Evolutionary conservation across 2,329 filamentous ascomycete species (phyloP).

Genomic region (Trichocomaceae sp.): DNA sequence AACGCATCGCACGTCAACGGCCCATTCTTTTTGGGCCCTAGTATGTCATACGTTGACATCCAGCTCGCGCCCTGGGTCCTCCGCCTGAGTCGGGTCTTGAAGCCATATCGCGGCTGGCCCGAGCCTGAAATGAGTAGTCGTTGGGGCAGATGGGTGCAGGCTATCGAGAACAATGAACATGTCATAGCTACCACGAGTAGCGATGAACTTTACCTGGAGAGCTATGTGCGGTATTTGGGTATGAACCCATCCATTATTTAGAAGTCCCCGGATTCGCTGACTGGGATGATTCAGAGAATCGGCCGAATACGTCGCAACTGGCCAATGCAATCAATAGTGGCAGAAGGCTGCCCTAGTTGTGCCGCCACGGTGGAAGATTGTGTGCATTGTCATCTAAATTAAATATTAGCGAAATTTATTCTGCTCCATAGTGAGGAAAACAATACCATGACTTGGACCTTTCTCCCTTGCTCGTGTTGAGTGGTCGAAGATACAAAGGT

Average conservation of each 20-base stretch:
- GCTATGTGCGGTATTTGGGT: slow-evolving; percentile 58
- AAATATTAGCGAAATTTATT: not conserved
- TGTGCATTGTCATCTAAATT: not conserved
- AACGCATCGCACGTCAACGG: slow-evolving; percentile 53
- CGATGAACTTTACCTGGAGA: slow-evolving; percentile 60
- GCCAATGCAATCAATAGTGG: slow-evolving; percentile 56
- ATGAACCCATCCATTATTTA: no score
- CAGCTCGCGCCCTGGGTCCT: slow-evolving; percentile 71
- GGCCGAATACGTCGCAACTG: slow-evolving; percentile 52
- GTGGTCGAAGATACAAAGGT: not conserved
- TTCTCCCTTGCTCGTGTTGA: not conserved
- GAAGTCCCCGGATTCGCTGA: not conserved
- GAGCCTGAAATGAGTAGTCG: slow-evolving; percentile 56
- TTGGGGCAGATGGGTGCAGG: slow-evolving; percentile 64
- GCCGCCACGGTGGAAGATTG: not conserved
- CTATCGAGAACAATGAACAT: slow-evolving; percentile 58
- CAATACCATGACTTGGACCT: not conserved
- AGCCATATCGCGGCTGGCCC: slow-evolving; percentile 60
- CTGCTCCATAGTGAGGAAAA: not conserved
- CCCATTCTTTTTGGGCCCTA: slow-evolving; percentile 60
- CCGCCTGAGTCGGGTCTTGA: slow-evolving; percentile 59
- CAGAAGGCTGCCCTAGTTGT: slow-evolving; percentile 43
- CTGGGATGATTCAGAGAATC: slow-evolving; percentile 43
- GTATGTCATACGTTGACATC: slow-evolving; percentile 62
- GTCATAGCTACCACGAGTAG: slow-evolving; percentile 62